Evolutionary conservation across 768 basidiomycete species (phyloP).

Genomic region (Xanthoconium purpureum): DNA sequence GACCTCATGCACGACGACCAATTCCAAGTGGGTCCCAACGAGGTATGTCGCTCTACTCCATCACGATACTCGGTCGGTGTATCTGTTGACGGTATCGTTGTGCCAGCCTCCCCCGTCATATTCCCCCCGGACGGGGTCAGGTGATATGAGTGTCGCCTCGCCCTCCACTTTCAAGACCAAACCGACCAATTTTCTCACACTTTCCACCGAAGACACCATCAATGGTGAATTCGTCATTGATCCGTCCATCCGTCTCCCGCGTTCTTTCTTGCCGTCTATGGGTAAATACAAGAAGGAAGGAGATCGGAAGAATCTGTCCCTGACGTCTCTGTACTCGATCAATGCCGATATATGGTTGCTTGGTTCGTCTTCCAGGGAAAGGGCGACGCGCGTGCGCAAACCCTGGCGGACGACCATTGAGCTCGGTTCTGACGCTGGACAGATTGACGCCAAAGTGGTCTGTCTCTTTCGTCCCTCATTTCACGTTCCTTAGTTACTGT

Average conservation of each 20-base stretch:
- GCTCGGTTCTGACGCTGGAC: background rate
- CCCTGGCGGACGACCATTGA: constrained; percentile 17
- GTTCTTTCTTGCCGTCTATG: constrained; percentile 38
- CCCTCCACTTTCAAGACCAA: constrained; percentile 20
- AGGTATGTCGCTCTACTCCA: too few relatives aligned
- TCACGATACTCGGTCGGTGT: too few relatives aligned
- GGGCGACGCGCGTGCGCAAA: background rate
- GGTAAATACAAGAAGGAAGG: constrained; percentile 32
- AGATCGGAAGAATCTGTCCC: constrained; percentile 37
- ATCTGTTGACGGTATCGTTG: too few relatives aligned
- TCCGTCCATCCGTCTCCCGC: constrained; percentile 40
- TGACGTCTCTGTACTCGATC: constrained; percentile 34
- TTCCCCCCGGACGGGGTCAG: too few relatives aligned
- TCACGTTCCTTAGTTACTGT: too few relatives aligned
- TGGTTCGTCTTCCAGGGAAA: background rate
- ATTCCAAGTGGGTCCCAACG: too few relatives aligned
- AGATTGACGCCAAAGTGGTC: constrained; percentile 5
- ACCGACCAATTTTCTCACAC: constrained; percentile 23
- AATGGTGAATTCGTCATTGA: constrained; percentile 41
- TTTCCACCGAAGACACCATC: constrained; percentile 7
- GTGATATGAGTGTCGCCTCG: too few relatives aligned
- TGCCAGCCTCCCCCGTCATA: too few relatives aligned
- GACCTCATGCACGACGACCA: too few relatives aligned
- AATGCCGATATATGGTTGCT: constrained; percentile 40
- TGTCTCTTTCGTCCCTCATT: background rate